Evolutionary conservation across 257 asterid genomes (phyloP), one percentile per base, ranked within the genome.

Genomic region (Apocynum venetum): DNA sequence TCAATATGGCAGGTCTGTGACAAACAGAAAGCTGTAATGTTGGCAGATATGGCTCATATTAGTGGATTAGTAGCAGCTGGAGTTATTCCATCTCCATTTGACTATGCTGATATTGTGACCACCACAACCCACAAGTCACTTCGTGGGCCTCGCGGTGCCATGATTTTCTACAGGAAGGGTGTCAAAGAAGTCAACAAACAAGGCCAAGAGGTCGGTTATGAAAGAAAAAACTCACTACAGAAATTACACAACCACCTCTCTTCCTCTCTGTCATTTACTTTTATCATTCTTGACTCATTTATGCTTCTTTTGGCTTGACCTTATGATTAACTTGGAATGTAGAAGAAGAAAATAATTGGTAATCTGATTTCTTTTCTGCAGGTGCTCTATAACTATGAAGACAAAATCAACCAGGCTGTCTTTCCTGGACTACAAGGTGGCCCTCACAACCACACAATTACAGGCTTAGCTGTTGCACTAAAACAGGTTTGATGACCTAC

Each of bases 401-500:
- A 96, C 86, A 96, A 85, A 85, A 93, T 96, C 76, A 96, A 96
- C 82, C 97, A 90, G 83, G 99, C 99, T 8, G 99, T 96, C 79
- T 96, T 96, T 86, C 99, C 99, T 60, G 99, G 99, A 78, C 97
- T 93, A 82, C 99, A 96, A 88, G 99, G 99, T 77, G 99, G 99
- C 76, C 99, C 99, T 10, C 99, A 96, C 86, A 96, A 96, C 82
- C 99, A 96, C 84, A 96, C 99, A 15, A 96, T 93, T 73, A 88
- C 97, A 80, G 98, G 91, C 80, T 87, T 96, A 80, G 99, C 99
- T 4, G 99, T 93, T 57, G 99, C 99, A 40, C 78, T 96, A 77
- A 96, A 91, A 80, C 99, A 93, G 91, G 99, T 90, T 67, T 3
- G 77, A n/a, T 59, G 48, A 10, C 53, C 61, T 0, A 31, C 15